Evolutionary conservation across 352 stramenopile species (phyloP).

Genomic region (Phytophthora sansomeana): DNA sequence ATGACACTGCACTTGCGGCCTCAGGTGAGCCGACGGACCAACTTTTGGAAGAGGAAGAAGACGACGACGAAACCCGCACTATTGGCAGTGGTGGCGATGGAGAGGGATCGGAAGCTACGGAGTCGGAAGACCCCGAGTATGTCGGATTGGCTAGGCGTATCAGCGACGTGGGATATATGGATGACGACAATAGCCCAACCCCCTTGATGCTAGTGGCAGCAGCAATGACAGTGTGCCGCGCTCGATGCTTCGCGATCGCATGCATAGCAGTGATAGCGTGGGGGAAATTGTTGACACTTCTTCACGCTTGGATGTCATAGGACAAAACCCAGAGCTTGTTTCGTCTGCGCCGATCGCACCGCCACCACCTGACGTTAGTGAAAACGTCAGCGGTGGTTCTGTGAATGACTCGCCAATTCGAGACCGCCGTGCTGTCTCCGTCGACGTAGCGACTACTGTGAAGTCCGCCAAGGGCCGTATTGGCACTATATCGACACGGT

Average conservation of each 20-base stretch:
- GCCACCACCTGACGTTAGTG: slow-evolving; percentile 22
- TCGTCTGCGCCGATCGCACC: slow-evolving; percentile 31
- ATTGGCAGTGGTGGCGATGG: slow-evolving; percentile 41
- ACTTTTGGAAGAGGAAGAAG: slow-evolving; percentile 56
- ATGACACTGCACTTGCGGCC: slow-evolving; percentile 30
- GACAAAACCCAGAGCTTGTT: slow-evolving; percentile 30
- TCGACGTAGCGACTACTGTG: slow-evolving; percentile 63
- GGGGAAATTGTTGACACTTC: slow-evolving; percentile 42
- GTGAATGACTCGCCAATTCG: slow-evolving; percentile 23
- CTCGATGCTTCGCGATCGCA: slow-evolving; percentile 45
- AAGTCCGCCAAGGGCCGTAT: slow-evolving; percentile 73
- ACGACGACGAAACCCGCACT: slow-evolving; percentile 42
- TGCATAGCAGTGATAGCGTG: slow-evolving; percentile 49
- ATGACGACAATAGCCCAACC: slow-evolving; percentile 38
- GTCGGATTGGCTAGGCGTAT: slow-evolving; percentile 41
- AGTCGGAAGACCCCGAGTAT: slow-evolving; percentile 39
- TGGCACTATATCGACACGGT: slow-evolving; percentile 76
- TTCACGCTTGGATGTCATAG: slow-evolving; percentile 30
- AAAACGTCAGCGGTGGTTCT: slow-evolving; percentile 10
- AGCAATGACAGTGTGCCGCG: slow-evolving; percentile 17
- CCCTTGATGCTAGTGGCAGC: slow-evolving; percentile 26
- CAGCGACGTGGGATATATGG: slow-evolving; percentile 48
- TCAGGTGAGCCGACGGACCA: slow-evolving; percentile 35
- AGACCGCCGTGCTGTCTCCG: slow-evolving; percentile 46
- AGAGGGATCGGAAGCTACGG: slow-evolving; percentile 36